These are phyloP conservation scores for Ganoderma resinaceum DNA, from an alignment of 1,284 basidiomycete genomes.

Conservation along the genomic window DNA sequence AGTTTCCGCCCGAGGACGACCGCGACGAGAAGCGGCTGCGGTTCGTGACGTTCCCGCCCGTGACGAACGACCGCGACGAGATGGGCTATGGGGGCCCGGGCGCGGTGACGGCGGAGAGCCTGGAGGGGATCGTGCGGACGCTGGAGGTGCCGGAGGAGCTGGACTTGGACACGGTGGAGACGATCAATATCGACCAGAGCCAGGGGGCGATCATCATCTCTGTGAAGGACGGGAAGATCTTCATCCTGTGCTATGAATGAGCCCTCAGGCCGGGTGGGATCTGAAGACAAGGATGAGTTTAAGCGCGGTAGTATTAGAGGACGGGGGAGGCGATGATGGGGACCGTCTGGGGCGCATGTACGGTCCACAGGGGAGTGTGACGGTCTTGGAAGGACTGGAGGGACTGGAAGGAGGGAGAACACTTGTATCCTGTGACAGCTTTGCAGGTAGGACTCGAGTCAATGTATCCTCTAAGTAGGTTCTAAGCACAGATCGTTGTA, in stretches of 20 bases:
- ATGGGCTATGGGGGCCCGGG: slow-evolving; percentile 21
- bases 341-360: not conserved
- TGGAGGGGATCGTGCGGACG: slow-evolving; percentile 61
- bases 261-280: not conserved
- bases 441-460: slow-evolving; percentile 19
- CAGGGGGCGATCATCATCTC: slow-evolving; percentile 78
- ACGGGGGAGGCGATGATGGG: not conserved
- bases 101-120: slow-evolving; percentile 28
- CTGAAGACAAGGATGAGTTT: not conserved
- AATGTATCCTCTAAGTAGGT: slow-evolving; percentile 32
- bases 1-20: slow-evolving; percentile 41
- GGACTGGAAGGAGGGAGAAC: not conserved
- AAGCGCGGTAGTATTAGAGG: not conserved
- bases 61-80: slow-evolving; percentile 37
- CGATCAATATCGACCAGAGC: slow-evolving; percentile 78
- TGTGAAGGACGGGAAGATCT: slow-evolving; percentile 71
- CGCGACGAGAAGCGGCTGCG: slow-evolving; percentile 56
- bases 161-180: slow-evolving; percentile 69
- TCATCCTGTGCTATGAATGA: slow-evolving; percentile 74
- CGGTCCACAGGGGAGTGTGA: not conserved
- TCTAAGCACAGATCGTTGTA: slow-evolving; percentile 23
- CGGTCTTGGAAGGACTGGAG: not conserved
- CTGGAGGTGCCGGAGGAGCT: slow-evolving; percentile 69
- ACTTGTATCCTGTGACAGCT: slow-evolving; percentile 15
- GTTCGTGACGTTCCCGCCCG: slow-evolving; percentile 74